Evolutionary conservation across 371 early-diverging fungal species (phyloP), one percentile per base, ranked within the genome.

Genomic region (Nematocida parisii): DNA sequence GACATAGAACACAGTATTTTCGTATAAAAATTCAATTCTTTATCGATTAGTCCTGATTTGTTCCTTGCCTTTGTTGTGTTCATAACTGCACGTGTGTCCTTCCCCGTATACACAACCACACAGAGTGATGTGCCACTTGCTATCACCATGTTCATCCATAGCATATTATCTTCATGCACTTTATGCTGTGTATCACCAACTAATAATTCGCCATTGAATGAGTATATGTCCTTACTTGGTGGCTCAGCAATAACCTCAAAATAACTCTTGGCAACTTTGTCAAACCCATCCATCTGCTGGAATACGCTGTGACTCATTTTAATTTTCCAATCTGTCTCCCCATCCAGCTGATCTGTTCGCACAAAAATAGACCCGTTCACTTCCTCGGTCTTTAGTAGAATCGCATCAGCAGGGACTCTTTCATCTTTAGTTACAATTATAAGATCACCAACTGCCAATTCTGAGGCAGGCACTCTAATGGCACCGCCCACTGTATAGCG

Each of bases 321-420:
- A 73, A 96, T 86, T 87, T 98, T 97, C 97, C 97, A 98, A 84
- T 98, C 98, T 0, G 97, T 97, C 85, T 97, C 97, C 75, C 98
- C 98, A 86, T 97, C 98, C 57, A 98, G 88, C 84, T 98, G 98
- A 88, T 98, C 98, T 3, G 99, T 98, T 61, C 97, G 89, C 84
- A 98, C 93, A 88, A 97, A 98, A 74, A 94, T 92, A 18, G 95
- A 90, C 1, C 96, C 96, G 13, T 61, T 66, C 15, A 86, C 88
- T 56, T 93, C 89, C 67, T 96, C 83, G 71, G 96, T 87, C 13
- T 95, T 87, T 89, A 94, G 90, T 11, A 84, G 55, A 20, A 81
- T 68, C 45, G 81, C 83, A 88, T 97, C 97, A 5, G 96, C 96
- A 1, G 98, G 98, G 0, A 97, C 90, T 82, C 94, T 87, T 84